Evolutionary conservation across 2,329 filamentous ascomycete species (phyloP), one percentile per base, ranked within the genome.

Genomic region (Diplodia sapinea): DNA sequence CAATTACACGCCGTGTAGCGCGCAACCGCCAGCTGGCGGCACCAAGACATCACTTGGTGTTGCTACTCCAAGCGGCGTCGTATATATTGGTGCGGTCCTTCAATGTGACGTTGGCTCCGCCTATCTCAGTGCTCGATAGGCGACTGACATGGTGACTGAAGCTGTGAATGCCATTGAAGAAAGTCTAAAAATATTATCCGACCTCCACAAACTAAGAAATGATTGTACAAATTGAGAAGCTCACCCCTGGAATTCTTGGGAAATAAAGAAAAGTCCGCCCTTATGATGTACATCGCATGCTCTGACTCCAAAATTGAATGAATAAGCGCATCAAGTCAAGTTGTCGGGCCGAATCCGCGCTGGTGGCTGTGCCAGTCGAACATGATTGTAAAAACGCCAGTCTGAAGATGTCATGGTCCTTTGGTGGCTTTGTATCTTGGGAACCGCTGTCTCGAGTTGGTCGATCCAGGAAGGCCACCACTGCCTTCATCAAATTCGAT

Each of bases 211-310:
- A 47, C 9, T 47, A 47, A n/a, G 8, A 47, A 20, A 47, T 47
- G 43, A 47, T 47, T 47, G 20, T 20, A 47, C 43, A 47, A 47
- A 47, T 47, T 47, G 43, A 47, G 43, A 47, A 47, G 43, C 43
- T 47, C 43, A 47, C 43, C 43, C 43, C 43, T 47, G 43, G 20
- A 47, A 4, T 47, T 47, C 43, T 20, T 47, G 43, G 20, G 7
- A 43, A 17, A 43, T 6, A 40, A 40, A 17, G 7, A 17, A 43
- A 47, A 47, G 7, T 4, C 43, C 43, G 17, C 43, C 43, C 17
- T 20, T 47, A 20, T 47, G 43, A 47, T 47, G 40, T 47, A 47
- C 43, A 47, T 47, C 20, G 43, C 17, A 47, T 47, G 43, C 43
- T 47, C 20, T 47, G 43, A 47, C 43, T 47, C 43, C 43, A 47